Percentiles rank a stretch among this genome's conserved stretches.
phyloP scores from a whole-genome alignment of 2,329 filamentous ascomycete genomes.

The Pseudogymnoascus sp. region DNA sequence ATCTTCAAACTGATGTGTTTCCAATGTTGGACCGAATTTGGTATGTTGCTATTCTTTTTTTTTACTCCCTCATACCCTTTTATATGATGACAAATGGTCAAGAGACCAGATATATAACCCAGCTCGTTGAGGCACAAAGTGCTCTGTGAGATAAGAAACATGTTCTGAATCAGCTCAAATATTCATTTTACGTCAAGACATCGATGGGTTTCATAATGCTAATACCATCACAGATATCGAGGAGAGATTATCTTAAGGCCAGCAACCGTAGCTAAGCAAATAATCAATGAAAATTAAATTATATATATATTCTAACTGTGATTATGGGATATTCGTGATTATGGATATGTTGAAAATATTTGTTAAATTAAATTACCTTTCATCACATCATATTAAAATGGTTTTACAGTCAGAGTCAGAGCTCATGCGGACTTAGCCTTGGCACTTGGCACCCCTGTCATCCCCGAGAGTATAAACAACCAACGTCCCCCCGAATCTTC shows the following conservation, averaged over 20 bases:
- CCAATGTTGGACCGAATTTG: background rate
- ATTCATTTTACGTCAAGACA: background rate
- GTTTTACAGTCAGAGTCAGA: background rate
- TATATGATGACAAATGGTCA: conserved; percentile 6
- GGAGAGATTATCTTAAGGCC: background rate
- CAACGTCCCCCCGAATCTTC: background rate
- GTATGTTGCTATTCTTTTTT: background rate
- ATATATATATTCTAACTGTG: background rate
- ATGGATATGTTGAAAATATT: conserved; percentile 3
- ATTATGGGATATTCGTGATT: background rate
- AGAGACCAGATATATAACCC: conserved; percentile 9
- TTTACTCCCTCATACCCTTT: background rate
- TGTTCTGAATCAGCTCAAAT: conserved; percentile 1
- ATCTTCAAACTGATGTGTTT: background rate
- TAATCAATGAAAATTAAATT: background rate
- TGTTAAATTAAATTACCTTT: background rate
- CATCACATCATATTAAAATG: conserved; percentile 1
- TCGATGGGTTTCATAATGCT: background rate
- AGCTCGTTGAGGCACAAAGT: conserved; percentile 7
- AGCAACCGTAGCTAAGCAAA: background rate
- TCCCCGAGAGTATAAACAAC: conserved; percentile 1
- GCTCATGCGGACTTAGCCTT: background rate
- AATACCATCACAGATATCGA: background rate
- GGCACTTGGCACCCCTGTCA: conserved; percentile 7
- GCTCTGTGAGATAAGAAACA: conserved; percentile 6